These are phyloP conservation scores for Buddleja alternifolia DNA, from an alignment of 257 asterid species.

Conservation along the genomic window DNA sequence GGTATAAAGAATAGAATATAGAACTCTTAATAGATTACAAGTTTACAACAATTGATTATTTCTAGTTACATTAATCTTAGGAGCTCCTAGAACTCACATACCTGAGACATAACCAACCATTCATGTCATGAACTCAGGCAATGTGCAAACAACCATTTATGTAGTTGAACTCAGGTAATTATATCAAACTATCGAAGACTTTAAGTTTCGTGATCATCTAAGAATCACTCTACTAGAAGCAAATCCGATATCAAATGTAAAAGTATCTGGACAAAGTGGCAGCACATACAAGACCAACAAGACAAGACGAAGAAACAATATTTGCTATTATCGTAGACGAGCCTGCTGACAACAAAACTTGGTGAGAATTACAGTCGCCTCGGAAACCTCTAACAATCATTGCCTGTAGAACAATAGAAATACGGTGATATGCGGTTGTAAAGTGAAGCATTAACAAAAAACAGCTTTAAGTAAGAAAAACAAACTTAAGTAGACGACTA, in stretches of 20 bases:
- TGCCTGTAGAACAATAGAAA: conserved; percentile 57
- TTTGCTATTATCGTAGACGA: conserved; percentile 63
- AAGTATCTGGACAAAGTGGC: conserved; percentile 49
- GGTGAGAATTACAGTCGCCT: conserved; percentile 76
- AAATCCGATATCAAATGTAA: conserved; percentile 35
- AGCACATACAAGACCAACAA: conserved; percentile 66
- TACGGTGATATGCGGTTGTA: not conserved
- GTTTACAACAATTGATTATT: no score
- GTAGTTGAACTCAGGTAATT: no score
- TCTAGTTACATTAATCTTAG: no score
- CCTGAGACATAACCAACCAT: no score
- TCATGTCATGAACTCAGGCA: no score
- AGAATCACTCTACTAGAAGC: not conserved
- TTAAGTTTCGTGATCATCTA: no score
- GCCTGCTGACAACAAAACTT: conserved; percentile 65
- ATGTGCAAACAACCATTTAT: no score
- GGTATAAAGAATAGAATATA: no score
- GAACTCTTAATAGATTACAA: not conserved
- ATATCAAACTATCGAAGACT: no score
- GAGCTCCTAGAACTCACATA: no score
- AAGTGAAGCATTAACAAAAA: not conserved
- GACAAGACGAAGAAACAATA: conserved; percentile 60
- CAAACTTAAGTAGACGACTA: not conserved
- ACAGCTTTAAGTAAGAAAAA: no score
- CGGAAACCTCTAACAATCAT: conserved; percentile 96